Conservation (phyloP, 1,284 basidiomycete genomes). For the Sphaerobolus stellatus region DNA sequence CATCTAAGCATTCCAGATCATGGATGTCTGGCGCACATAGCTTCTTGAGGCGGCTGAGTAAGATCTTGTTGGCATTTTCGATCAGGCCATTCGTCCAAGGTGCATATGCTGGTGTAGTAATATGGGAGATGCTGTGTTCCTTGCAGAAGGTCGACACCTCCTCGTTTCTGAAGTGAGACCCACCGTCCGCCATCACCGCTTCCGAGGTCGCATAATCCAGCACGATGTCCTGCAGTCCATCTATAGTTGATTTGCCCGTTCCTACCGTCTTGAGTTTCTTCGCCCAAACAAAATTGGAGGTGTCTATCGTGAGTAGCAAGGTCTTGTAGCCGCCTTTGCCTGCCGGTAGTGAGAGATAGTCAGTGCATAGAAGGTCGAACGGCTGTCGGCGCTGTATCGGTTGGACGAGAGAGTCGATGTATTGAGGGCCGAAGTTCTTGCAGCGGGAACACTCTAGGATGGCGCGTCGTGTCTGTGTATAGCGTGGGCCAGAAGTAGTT, state of each 20-base stretch:
- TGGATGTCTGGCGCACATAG: no score
- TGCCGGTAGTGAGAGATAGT: constrained; percentile 34
- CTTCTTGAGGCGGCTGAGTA: no score
- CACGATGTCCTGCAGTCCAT: constrained; percentile 24
- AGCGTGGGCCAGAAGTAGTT: constrained; percentile 28
- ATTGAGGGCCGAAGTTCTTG: constrained; percentile 26
- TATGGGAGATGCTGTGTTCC: constrained; percentile 17
- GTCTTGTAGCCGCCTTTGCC: constrained; percentile 34
- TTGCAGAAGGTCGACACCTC: constrained; percentile 31
- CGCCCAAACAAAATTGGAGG: constrained; percentile 29
- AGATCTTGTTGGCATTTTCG: constrained; percentile 35
- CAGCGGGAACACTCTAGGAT: constrained; percentile 32
- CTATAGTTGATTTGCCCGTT: constrained; percentile 25
- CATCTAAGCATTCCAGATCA: no score
- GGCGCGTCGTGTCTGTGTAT: constrained; percentile 28
- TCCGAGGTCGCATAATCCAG: constrained; percentile 25
- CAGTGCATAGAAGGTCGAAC: constrained; percentile 34
- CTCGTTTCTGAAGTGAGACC: constrained; percentile 38
- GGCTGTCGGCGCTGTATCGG: constrained; percentile 37
- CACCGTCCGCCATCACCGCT: constrained; percentile 39
- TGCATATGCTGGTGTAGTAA: constrained; percentile 35
- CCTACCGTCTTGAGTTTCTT: constrained; percentile 26
- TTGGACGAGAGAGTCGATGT: constrained; percentile 31
- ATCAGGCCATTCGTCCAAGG: constrained; percentile 41
- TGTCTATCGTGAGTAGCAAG: constrained; percentile 28